Base-by-base conservation (phyloP, 2,329 filamentous ascomycete species). In the Colletotrichum chrysophilum region DNA sequence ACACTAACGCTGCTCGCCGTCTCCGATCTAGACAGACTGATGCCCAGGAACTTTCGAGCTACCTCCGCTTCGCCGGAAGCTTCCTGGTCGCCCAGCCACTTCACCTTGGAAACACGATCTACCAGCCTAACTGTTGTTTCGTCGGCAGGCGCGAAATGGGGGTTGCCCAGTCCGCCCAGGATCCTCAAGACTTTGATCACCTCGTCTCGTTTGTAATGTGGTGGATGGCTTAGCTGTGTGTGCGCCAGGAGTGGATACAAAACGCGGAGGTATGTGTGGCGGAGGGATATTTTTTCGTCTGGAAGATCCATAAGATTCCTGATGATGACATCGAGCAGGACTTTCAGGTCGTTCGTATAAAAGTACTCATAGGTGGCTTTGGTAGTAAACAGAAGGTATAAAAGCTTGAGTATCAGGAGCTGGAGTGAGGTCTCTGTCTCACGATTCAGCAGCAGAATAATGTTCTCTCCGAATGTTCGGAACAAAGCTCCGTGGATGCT, bases 391-490 rank as follows among this genome's bases (percentile, higher is more conserved):
- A 99, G 90, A 43, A 99, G 91, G 85, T 98, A 99, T 32, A 99
- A 89, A 6, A 98, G 91, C 85, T 99, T 99, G 56, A 99, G 89
- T 75, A 98, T 98, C n/a, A 99, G 90, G 30, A 99, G 90, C 84
- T 99, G 97, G 48, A 98, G 91, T 3, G 96, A 96, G 1, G 97
- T 98, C 84, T 98, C 96, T 12, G 94, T 95, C 87, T 98, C 97
- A 80, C 97, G 93, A 83, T 99, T 99, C 52, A 99, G 89, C 3
- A 99, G 90, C 7, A 99, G 88, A 78, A 99, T 99, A 76, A 99
- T 94, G 79, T 98, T 99, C 86, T 98, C 96, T 68, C 97, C 97
- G 87, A 99, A 99, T 0, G 96, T 98, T 82, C 96, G 96, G 83
- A 96, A 98, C 2, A 89, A 89, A 65, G 92, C 91, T 5, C 96